A percentile compares a stretch with the other conserved stretches of the same genome.
These are phyloP conservation scores for Apiotrichum domesticum DNA, from an alignment of 1,284 basidiomycete species.

Conservation along the genomic window DNA sequence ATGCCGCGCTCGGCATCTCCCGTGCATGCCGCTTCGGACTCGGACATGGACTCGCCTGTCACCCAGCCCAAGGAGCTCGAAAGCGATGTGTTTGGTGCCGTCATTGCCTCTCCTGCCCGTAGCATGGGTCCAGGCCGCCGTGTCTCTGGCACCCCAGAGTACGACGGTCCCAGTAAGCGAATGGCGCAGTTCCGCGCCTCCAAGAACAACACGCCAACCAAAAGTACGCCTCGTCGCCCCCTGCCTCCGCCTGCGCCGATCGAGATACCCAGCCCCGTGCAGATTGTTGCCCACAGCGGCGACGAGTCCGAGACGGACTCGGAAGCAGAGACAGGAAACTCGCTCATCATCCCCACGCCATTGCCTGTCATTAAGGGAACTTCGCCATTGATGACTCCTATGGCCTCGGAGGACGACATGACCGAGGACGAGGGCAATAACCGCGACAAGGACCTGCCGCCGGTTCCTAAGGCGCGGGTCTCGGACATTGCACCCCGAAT, in stretches of 20 bases:
- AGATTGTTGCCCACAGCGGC: neutral
- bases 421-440: neutral
- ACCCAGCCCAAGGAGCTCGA: neutral
- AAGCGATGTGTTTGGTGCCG: slow-evolving; percentile 13
- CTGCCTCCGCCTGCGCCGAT: slow-evolving; percentile 27
- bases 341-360: slow-evolving; percentile 25
- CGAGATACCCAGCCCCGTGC: slow-evolving; percentile 35
- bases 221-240: slow-evolving; percentile 17
- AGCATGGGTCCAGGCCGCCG: slow-evolving; percentile 9
- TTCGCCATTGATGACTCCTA: slow-evolving; percentile 29
- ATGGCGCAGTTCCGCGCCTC: slow-evolving; percentile 16
- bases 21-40: neutral
- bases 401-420: neutral
- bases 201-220: slow-evolving; percentile 13
- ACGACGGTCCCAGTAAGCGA: slow-evolving; percentile 35
- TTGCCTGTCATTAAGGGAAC: slow-evolving; percentile 32
- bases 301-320: slow-evolving; percentile 12
- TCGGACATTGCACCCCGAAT: slow-evolving; percentile 4
- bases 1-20: neutral
- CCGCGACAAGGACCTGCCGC: neutral
- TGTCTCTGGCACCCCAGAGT: slow-evolving; percentile 25
- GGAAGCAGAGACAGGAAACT: neutral
- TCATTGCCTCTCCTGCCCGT: slow-evolving; percentile 10
- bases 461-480: slow-evolving; percentile 4
- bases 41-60: neutral